Percentiles rank a stretch among this genome's conserved stretches.
Evolutionary conservation across 192 early-diverging fungal genomes (phyloP).

Genomic region (Umbelopsis sp.): DNA sequence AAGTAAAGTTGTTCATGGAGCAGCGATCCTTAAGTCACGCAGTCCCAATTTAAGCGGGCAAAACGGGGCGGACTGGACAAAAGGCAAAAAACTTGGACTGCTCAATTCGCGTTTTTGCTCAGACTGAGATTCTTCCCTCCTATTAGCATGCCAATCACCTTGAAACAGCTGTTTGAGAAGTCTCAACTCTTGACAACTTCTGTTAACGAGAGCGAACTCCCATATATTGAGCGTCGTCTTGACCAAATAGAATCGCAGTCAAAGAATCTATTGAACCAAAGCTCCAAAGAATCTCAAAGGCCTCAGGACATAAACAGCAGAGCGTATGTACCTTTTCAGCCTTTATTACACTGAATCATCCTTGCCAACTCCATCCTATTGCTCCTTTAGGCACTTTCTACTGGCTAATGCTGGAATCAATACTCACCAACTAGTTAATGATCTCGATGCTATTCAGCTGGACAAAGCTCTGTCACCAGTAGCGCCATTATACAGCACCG

Average conservation of each 20-base stretch:
- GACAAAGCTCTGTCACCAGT: slow-evolving; percentile 70
- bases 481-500: slow-evolving; percentile 71
- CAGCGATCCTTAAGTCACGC: too few species aligned
- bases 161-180: slow-evolving; percentile 72
- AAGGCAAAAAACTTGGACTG: slow-evolving; percentile 6
- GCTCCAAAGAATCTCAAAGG: slow-evolving; percentile 39
- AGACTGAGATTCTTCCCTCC: not conserved
- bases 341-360: not conserved
- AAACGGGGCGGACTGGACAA: not conserved
- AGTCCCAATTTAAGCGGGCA: too few species aligned
- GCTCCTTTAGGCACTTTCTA: slow-evolving; percentile 58
- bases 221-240: slow-evolving; percentile 81
- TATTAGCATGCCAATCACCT: slow-evolving; percentile 26
- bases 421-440: slow-evolving; percentile 62
- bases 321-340: slow-evolving; percentile 43
- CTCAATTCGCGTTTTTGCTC: not conserved
- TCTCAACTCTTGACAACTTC: slow-evolving; percentile 77
- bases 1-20: too few species aligned
- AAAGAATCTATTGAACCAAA: slow-evolving; percentile 56
- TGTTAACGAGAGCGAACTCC: slow-evolving; percentile 66
- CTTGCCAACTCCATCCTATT: not conserved
- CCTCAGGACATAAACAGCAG: slow-evolving; percentile 45
- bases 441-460: slow-evolving; percentile 62
- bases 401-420: slow-evolving; percentile 79
- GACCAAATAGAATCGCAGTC: slow-evolving; percentile 89